Percentiles rank a stretch among this genome's conserved stretches.
phyloP scores from a whole-genome alignment of 2,329 filamentous ascomycete species.

The Myotisia sp. region DNA sequence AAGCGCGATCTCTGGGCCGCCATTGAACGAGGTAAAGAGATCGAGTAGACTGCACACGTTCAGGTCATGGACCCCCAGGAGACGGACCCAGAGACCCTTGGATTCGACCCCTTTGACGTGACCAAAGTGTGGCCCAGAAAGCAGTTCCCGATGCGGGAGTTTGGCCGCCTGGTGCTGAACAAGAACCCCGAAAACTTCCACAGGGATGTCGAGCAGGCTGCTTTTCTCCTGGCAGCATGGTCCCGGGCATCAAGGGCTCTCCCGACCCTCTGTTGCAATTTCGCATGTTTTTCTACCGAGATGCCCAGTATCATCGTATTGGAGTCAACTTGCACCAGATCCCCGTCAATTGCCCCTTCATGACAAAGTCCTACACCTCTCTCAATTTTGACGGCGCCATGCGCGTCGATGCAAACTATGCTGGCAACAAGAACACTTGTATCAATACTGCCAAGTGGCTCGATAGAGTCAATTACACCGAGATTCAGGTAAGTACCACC shows the following conservation, averaged over 20 bases:
- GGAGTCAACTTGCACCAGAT: constrained; percentile 38
- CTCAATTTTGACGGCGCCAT: constrained; percentile 38
- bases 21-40: constrained; percentile 44
- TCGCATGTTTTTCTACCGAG: constrained; percentile 47
- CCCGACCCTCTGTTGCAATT: constrained; percentile 50
- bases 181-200: constrained; percentile 46
- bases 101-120: constrained; percentile 41
- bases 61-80: constrained; percentile 42
- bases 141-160: constrained; percentile 35
- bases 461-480: constrained; percentile 29
- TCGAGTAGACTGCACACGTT: constrained; percentile 42
- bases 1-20: constrained; percentile 47
- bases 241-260: constrained; percentile 48
- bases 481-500: too few relatives aligned
- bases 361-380: constrained; percentile 33
- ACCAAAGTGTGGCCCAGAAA: constrained; percentile 33
- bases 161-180: constrained; percentile 40
- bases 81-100: constrained; percentile 32
- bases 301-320: constrained; percentile 32
- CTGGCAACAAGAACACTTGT: constrained; percentile 35
- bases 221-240: constrained; percentile 52
- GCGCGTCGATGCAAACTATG: constrained; percentile 35
- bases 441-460: constrained; percentile 38
- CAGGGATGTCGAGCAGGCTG: constrained; percentile 51
- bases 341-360: constrained; percentile 35